Percentiles rank a stretch among this genome's conserved stretches.
Evolutionary conservation across 257 asterid genomes (phyloP).

Genomic region (Fraxinus quadrangulata): DNA sequence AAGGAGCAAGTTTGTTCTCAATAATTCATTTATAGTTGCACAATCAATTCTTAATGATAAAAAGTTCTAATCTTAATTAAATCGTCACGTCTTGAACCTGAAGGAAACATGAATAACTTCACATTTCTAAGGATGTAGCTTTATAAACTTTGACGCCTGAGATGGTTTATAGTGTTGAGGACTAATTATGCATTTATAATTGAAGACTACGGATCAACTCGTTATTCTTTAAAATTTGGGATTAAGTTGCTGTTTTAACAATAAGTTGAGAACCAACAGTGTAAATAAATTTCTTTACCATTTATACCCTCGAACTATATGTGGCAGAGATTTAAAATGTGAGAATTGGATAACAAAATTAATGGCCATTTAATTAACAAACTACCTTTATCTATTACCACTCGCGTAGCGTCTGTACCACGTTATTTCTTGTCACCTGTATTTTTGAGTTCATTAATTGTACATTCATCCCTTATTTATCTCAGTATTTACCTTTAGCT

Average conservation of each 20-base stretch:
- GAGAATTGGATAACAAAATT: background rate
- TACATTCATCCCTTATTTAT: too few species aligned
- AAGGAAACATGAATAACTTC: background rate
- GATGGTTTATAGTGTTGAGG: background rate
- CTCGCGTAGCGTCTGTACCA: background rate
- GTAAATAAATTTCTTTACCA: too few species aligned
- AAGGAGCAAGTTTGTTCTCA: background rate
- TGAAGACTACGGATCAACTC: background rate
- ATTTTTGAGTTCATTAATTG: background rate
- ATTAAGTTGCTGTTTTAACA: background rate
- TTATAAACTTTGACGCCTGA: background rate
- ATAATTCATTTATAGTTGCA: background rate
- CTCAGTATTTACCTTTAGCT: background rate
- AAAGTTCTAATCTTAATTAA: background rate
- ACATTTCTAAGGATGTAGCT: background rate
- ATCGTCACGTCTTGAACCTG: background rate
- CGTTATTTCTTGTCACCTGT: background rate
- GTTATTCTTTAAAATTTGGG: background rate
- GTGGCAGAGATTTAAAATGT: background rate
- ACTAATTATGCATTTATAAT: background rate
- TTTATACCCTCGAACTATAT: background rate
- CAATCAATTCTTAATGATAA: background rate
- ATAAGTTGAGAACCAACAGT: background rate
- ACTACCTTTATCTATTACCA: background rate
- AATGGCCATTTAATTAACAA: background rate